Conservation (phyloP, 371 early-diverging fungal genomes). For the Smittium mucronatum region DNA sequence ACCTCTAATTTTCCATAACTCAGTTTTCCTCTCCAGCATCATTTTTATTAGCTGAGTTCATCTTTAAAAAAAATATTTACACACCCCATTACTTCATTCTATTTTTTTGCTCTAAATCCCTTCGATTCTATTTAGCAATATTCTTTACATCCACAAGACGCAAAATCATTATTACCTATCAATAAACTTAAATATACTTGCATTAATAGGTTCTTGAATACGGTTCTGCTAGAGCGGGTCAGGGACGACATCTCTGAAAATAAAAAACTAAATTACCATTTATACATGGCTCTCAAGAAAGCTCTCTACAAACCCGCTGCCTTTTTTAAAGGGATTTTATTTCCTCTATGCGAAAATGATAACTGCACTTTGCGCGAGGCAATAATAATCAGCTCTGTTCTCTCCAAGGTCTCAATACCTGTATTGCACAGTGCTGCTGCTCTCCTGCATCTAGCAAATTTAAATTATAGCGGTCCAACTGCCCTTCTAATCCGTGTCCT, state of each 20-base stretch:
- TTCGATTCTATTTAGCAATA: too few species aligned
- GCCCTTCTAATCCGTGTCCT: conserved; percentile 86
- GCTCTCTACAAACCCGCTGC: conserved; percentile 91
- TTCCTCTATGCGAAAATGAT: conserved; percentile 90
- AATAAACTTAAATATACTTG: too few species aligned
- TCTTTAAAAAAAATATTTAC: too few species aligned
- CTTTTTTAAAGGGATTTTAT: conserved; percentile 93
- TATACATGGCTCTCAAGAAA: conserved; percentile 93
- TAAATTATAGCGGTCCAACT: conserved; percentile 94
- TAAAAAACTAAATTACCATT: conserved; percentile 90
- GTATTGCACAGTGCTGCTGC: conserved; percentile 91
- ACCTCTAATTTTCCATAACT: too few species aligned
- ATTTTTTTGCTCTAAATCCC: too few species aligned
- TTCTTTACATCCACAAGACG: too few species aligned
- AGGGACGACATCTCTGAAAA: conserved; percentile 87
- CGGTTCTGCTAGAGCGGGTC: conserved; percentile 79
- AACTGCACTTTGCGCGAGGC: conserved; percentile 94
- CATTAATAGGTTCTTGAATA: conserved; percentile 46
- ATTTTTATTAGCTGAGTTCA: too few species aligned
- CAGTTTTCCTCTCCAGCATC: too few species aligned
- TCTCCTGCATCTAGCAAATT: conserved; percentile 82
- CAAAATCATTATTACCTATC: too few species aligned
- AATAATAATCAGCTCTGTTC: conserved; percentile 83
- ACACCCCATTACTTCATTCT: too few species aligned
- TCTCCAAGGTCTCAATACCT: conserved; percentile 86